Conservation (phyloP, 2,329 filamentous ascomycete genomes). For the Fusarium sp. region DNA sequence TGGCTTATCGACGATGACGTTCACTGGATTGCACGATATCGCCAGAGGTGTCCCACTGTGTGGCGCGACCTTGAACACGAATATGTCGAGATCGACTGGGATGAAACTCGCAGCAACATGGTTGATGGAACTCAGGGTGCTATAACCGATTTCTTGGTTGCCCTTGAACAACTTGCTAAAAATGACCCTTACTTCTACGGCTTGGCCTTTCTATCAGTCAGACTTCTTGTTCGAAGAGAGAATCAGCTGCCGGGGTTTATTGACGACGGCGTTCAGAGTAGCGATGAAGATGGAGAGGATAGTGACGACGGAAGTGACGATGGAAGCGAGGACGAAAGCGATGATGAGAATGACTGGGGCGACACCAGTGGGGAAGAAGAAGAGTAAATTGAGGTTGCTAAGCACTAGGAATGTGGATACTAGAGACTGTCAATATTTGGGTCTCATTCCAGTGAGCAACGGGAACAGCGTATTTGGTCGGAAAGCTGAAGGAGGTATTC, state of each 20-base stretch:
- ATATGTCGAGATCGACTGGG: neutral
- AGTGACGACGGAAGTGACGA: neutral
- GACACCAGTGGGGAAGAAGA: neutral
- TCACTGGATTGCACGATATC: neutral
- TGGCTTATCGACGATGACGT: neutral
- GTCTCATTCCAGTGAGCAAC: neutral
- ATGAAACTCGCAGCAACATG: neutral
- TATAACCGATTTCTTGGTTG: accelerated
- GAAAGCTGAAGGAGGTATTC: neutral
- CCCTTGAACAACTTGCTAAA: neutral
- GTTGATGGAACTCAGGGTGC: neutral
- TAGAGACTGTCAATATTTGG: neutral
- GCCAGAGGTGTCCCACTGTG: accelerated
- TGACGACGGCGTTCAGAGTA: neutral
- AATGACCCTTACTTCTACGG: too few species aligned
- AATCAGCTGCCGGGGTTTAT: neutral
- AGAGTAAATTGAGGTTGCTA: neutral
- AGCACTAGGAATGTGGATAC: neutral
- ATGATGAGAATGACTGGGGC: neutral
- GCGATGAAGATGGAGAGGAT: neutral
- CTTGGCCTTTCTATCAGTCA: neutral
- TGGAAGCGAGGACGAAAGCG: neutral
- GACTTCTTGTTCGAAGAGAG: neutral
- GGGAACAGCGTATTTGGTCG: too few species aligned
- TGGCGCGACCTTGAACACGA: neutral